A percentile compares a stretch with the other conserved stretches of the same genome.
These are phyloP conservation scores for Albatrellus sp. DNA, from an alignment of 1,284 basidiomycete species.

Conservation along the genomic window DNA sequence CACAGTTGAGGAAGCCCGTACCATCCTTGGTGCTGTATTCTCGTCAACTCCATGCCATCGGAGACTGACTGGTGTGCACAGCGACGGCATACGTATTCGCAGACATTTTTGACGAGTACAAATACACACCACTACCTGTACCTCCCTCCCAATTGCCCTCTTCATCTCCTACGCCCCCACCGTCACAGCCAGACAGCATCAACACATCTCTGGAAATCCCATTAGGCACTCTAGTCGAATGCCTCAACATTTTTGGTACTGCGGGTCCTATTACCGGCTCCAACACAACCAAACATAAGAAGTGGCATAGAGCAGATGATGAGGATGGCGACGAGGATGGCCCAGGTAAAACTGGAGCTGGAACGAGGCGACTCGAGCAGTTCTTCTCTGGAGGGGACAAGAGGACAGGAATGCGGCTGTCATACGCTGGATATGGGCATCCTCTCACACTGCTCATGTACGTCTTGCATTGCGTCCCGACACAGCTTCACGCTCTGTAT, in stretches of 20 bases:
- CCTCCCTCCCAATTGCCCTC: constrained; percentile 18
- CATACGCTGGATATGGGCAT: constrained; percentile 69
- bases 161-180: constrained; percentile 9
- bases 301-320: constrained; percentile 34
- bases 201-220: constrained; percentile 67
- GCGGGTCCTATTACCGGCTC: constrained; percentile 30
- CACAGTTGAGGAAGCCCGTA: constrained; percentile 77
- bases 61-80: constrained; percentile 18
- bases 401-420: constrained; percentile 76
- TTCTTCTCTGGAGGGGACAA: constrained; percentile 46
- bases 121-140: constrained; percentile 38
- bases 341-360: constrained; percentile 9
- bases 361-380: constrained; percentile 29
- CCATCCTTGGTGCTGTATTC: constrained; percentile 50
- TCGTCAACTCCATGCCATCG: constrained; percentile 1
- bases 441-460: constrained; percentile 75
- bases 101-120: constrained; percentile 70
- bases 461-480: constrained; percentile 20
- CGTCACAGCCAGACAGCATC: constrained; percentile 13
- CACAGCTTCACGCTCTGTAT: neutral
- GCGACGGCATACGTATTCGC: constrained; percentile 80
- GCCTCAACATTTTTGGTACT: constrained; percentile 86
- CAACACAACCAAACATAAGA: constrained; percentile 31
- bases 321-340: constrained; percentile 30
- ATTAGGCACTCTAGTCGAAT: constrained; percentile 74